Conservation (phyloP, 192 early-diverging fungal species). For the Linnemannia hyalina region DNA sequence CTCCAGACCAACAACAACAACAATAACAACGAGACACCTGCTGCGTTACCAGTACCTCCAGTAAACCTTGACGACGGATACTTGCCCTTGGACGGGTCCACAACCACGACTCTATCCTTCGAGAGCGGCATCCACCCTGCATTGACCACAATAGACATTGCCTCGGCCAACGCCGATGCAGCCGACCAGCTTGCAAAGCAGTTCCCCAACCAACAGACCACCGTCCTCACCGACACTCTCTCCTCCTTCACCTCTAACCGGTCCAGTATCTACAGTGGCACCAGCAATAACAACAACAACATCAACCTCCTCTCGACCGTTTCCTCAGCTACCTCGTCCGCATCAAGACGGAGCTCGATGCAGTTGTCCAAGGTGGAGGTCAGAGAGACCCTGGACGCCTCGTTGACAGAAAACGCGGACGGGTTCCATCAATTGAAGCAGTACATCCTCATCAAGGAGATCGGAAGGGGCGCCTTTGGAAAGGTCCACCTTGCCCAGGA, state of each 20-base stretch:
- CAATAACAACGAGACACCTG: not conserved
- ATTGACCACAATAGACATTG: slow-evolving; percentile 6
- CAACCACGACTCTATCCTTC: slow-evolving; percentile 25
- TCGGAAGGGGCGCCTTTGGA: slow-evolving; percentile 93
- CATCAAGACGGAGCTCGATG: slow-evolving; percentile 46
- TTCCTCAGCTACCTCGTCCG: slow-evolving; percentile 26
- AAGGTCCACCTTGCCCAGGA: slow-evolving; percentile 84
- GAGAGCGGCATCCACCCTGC: slow-evolving; percentile 16
- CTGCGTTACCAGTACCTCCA: not conserved
- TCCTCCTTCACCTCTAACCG: slow-evolving; percentile 39
- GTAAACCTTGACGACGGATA: slow-evolving; percentile 21
- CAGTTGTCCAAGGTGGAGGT: slow-evolving; percentile 28
- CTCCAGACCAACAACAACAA: not conserved
- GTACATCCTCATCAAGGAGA: slow-evolving; percentile 79
- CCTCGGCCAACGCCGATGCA: not conserved
- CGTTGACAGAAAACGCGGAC: slow-evolving; percentile 74
- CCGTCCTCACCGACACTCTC: slow-evolving; percentile 45
- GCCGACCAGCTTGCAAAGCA: not conserved
- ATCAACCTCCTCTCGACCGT: slow-evolving; percentile 29
- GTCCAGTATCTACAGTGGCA: slow-evolving; percentile 12
- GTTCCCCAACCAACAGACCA: slow-evolving; percentile 13
- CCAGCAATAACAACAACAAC: slow-evolving; percentile 13
- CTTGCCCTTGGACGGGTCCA: slow-evolving; percentile 19
- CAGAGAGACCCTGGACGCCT: slow-evolving; percentile 63
- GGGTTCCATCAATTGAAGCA: slow-evolving; percentile 86